phyloP scores from a whole-genome alignment of 805 yeast genomes.

The Clavispora carvajalis region DNA sequence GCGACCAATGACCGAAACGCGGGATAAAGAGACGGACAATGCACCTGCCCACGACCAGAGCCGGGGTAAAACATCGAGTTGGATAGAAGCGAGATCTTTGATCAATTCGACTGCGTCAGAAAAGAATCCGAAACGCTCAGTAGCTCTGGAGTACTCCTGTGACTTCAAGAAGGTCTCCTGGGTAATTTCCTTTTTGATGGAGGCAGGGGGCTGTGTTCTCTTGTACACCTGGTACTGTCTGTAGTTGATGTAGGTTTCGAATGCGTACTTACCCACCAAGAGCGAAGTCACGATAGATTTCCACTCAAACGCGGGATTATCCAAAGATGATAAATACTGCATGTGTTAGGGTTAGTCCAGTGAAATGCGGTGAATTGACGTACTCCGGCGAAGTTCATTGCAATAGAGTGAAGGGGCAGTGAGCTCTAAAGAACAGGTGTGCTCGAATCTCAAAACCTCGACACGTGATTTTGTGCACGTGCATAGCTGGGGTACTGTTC shows the following conservation, averaged over 20 bases:
- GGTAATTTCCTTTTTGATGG: slow-evolving; percentile 63
- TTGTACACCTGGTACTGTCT: slow-evolving; percentile 72
- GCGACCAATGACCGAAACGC: slow-evolving; percentile 26
- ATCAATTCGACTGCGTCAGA: slow-evolving; percentile 45
- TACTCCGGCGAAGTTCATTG: slow-evolving; percentile 12
- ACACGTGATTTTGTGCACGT: too few species aligned
- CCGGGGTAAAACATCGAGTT: slow-evolving; percentile 46
- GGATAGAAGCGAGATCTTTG: slow-evolving; percentile 54
- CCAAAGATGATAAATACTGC: slow-evolving; percentile 49
- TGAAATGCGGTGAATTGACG: too few species aligned
- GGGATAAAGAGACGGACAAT: slow-evolving; percentile 50
- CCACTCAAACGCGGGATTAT: slow-evolving; percentile 74
- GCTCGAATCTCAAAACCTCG: too few species aligned
- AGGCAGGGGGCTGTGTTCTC: slow-evolving; percentile 54
- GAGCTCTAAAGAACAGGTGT: neutral
- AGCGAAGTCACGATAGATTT: slow-evolving; percentile 68
- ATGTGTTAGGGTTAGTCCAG: slow-evolving; percentile 16
- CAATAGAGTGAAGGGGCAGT: too few species aligned
- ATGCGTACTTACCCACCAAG: slow-evolving; percentile 66
- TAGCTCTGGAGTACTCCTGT: slow-evolving; percentile 74
- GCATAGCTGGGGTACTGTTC: too few species aligned
- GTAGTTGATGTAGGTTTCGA: slow-evolving; percentile 66
- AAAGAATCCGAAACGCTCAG: slow-evolving; percentile 62
- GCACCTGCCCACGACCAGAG: slow-evolving; percentile 49
- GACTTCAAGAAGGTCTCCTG: slow-evolving; percentile 71